phyloP scores from a whole-genome alignment of 2,329 filamentous ascomycete species.

The Arachnomyces sp. region DNA sequence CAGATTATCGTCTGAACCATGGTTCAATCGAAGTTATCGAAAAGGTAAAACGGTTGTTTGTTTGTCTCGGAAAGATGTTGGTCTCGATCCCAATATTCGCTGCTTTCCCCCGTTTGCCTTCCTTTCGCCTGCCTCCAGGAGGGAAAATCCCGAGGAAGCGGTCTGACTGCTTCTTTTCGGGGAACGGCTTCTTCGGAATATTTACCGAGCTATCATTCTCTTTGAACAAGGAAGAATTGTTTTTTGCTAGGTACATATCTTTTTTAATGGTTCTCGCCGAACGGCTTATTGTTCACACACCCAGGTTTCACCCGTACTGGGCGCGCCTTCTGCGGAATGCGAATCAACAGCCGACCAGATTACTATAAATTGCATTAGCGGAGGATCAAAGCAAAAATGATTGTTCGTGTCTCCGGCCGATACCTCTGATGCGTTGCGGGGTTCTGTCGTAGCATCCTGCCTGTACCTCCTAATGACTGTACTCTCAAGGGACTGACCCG shows the following conservation, averaged over 20 bases:
- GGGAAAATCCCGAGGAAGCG: slow-evolving; percentile 10
- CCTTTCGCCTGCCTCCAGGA: slow-evolving; percentile 1
- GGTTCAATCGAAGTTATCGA: slow-evolving; percentile 20
- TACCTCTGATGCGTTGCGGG: slow-evolving; percentile 23
- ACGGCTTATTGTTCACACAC: too few relatives aligned
- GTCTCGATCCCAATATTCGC: slow-evolving; percentile 7
- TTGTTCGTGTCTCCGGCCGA: slow-evolving; percentile 7
- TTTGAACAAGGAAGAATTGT: too few relatives aligned
- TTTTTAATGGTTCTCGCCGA: too few relatives aligned
- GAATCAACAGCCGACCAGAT: slow-evolving; percentile 5
- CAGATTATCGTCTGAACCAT: slow-evolving; percentile 16
- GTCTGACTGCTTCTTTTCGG: slow-evolving; percentile 5
- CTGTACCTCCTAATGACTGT: slow-evolving; percentile 9
- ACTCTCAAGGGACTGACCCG: slow-evolving; percentile 7
- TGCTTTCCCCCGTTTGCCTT: background rate
- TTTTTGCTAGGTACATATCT: too few relatives aligned
- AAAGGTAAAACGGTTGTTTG: slow-evolving; percentile 7
- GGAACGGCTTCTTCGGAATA: slow-evolving; percentile 8
- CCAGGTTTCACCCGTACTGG: slow-evolving; percentile 6
- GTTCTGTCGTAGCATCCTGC: slow-evolving; percentile 12
- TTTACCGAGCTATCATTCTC: slow-evolving; percentile 11
- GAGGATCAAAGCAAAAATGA: slow-evolving; percentile 10
- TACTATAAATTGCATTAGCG: slow-evolving; percentile 15
- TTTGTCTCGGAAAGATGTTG: background rate
- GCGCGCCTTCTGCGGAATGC: slow-evolving; percentile 13